Percentiles rank a stretch among this genome's conserved stretches.
phyloP scores from a whole-genome alignment of 2,329 filamentous ascomycete species.

The Coniochaeta prunicola region DNA sequence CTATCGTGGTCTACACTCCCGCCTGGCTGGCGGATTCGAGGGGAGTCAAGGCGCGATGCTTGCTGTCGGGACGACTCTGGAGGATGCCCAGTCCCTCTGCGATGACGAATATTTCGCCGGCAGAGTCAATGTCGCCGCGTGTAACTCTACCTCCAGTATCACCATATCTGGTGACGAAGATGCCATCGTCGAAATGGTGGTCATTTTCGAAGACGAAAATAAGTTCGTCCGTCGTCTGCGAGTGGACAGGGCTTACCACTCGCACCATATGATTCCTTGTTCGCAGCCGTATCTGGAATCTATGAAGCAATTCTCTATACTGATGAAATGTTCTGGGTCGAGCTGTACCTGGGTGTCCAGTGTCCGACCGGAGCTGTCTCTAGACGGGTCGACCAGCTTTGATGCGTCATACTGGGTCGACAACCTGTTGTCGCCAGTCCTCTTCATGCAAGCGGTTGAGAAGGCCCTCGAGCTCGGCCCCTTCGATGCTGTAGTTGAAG shows the following conservation, averaged over 20 bases:
- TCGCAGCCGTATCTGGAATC: not conserved
- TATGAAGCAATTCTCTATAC: too few species aligned
- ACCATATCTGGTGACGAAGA: conserved; percentile 25
- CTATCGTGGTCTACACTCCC: conserved; percentile 28
- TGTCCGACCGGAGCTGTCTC: not conserved
- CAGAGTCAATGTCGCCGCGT: conserved; percentile 20
- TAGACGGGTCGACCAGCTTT: not conserved
- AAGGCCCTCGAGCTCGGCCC: not conserved
- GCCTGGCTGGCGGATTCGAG: too few species aligned
- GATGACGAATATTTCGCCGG: conserved; percentile 17
- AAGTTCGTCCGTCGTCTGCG: conserved; percentile 13
- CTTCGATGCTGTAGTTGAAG: conserved; percentile 6
- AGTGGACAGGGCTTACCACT: conserved; percentile 21
- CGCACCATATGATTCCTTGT: conserved; percentile 20
- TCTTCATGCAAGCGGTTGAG: conserved; percentile 5
- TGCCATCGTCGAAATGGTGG: conserved; percentile 9
- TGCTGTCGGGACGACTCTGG: conserved; percentile 30
- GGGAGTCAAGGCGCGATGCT: conserved; percentile 45
- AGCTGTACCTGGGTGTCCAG: conserved; percentile 6
- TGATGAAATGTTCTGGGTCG: too few species aligned
- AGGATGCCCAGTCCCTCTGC: conserved; percentile 23
- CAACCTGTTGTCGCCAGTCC: conserved; percentile 8
- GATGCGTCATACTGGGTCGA: conserved; percentile 7
- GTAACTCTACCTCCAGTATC: conserved; percentile 26
- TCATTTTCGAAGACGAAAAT: conserved; percentile 5